phyloP scores from a whole-genome alignment of 352 stramenopile genomes.

The Elongisporangium anandrum region DNA sequence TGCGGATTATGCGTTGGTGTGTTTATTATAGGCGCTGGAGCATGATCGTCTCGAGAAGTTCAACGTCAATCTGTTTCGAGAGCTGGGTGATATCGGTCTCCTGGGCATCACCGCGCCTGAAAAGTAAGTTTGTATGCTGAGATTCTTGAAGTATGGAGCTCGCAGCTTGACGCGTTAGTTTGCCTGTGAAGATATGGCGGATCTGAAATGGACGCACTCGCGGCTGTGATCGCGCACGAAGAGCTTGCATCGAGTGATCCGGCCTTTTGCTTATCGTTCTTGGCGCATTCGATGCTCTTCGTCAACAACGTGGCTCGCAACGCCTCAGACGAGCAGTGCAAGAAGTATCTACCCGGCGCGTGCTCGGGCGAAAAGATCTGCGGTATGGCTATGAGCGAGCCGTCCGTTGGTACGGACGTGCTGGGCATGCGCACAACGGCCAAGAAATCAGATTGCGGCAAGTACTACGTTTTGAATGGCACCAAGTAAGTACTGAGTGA shows the following conservation, averaged over 20 bases:
- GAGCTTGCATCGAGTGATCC: conserved; percentile 97
- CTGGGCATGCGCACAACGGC: conserved; percentile 96
- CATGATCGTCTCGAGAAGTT: conserved; percentile 97
- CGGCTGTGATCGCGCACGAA: conserved; percentile 93
- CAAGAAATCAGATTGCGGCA: conserved; percentile 73
- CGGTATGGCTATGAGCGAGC: conserved; percentile 99
- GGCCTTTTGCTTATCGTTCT: conserved; percentile 97
- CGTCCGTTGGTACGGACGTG: conserved; percentile 92
- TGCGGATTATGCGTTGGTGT: background rate
- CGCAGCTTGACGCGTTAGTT: background rate
- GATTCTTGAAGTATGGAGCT: background rate
- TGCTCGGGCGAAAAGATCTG: conserved; percentile 95
- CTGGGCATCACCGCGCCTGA: conserved; percentile 95
- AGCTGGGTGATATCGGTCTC: conserved; percentile 93
- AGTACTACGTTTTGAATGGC: conserved; percentile 90
- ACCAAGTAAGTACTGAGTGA: conserved; percentile 53
- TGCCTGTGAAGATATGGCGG: conserved; percentile 83
- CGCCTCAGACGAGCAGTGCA: conserved; percentile 83
- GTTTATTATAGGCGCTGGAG: conserved; percentile 70
- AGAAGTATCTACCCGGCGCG: conserved; percentile 86
- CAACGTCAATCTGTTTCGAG: conserved; percentile 94
- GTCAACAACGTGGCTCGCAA: conserved; percentile 93
- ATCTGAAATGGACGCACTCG: conserved; percentile 94
- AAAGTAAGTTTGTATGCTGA: conserved; percentile 58
- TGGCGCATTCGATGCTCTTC: conserved; percentile 93